Conservation (phyloP, 768 basidiomycete species). For the Mycena filopes region DNA sequence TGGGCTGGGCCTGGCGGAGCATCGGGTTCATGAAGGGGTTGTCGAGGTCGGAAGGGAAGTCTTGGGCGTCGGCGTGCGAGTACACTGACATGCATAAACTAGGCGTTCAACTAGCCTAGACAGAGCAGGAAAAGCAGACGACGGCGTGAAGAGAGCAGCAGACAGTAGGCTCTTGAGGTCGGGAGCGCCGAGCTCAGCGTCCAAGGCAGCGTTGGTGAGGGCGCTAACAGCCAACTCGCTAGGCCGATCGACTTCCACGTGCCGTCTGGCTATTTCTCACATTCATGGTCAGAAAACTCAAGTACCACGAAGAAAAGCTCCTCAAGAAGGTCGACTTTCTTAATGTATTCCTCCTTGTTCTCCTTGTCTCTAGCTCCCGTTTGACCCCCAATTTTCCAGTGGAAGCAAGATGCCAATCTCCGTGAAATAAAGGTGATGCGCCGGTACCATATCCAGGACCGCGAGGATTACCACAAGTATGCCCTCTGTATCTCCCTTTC, state of each 20-base stretch:
- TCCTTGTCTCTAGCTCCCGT: slow-evolving; percentile 21
- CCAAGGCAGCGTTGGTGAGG: slow-evolving; percentile 28
- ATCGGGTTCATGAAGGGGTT: slow-evolving; percentile 28
- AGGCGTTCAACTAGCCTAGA: slow-evolving; percentile 1
- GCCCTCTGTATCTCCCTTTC: slow-evolving; percentile 9
- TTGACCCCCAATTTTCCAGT: slow-evolving; percentile 58
- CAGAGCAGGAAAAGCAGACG: slow-evolving; percentile 17
- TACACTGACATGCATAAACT: slow-evolving; percentile 32
- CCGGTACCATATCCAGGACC: slow-evolving; percentile 92
- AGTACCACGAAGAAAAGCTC: slow-evolving; percentile 95
- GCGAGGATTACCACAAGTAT: slow-evolving; percentile 95
- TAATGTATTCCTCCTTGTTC: slow-evolving; percentile 59
- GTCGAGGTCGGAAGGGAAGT: slow-evolving; percentile 28
- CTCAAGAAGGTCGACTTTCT: slow-evolving; percentile 98
- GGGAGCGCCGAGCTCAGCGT: not conserved
- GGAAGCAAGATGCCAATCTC: slow-evolving; percentile 94
- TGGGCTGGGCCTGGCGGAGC: slow-evolving; percentile 23
- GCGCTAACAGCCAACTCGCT: slow-evolving; percentile 22
- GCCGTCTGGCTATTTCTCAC: slow-evolving; percentile 11
- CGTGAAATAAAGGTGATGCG: slow-evolving; percentile 96
- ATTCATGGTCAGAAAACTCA: slow-evolving; percentile 90
- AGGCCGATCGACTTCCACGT: slow-evolving; percentile 19
- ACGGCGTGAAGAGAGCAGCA: not conserved
- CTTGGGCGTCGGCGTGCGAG: slow-evolving; percentile 27
- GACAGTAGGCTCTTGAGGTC: too few relatives aligned